Evolutionary conservation across 1,284 basidiomycete species (phyloP), one percentile per base, ranked within the genome.

Genomic region (Sporisorium scitamineum): DNA sequence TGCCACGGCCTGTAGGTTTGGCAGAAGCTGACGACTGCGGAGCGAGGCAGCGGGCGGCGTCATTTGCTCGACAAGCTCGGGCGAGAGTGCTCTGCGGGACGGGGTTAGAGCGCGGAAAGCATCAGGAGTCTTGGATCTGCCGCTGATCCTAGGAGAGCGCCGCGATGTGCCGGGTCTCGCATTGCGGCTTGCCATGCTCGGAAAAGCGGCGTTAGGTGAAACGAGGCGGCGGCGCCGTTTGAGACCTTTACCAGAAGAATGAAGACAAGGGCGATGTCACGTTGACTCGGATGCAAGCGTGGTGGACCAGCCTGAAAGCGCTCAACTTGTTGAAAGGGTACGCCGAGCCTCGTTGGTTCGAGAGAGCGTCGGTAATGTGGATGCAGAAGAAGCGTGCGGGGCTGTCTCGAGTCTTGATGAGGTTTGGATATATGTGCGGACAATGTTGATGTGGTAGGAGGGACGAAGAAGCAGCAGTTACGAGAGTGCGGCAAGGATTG

Each of bases 41-140:
- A 22, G 34, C 2, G 54, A 51, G 29, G 32, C 51, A 20, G 50
- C 53, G 3, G 66, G 48, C 44, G 72, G 59, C 8, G 67, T 75
- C 52, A 75, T 44, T 16, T 70, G 66, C 45, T 70, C 62, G 32
- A 63, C 56, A 8, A 63, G 24, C 0, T 74, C 71, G 2, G 72
- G 60, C 10, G 72, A 75, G 34, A 44, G 55, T 13, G 52, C 39
- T 39, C 69, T 57, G 41, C 55, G 55, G 22, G 53, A 31, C 2
- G 68, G 61, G 16, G 61, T 54, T 6, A 54, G 29, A 5, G 29
- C 42, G 20, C 61, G 67, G 13, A 50, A 39, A 18, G 37, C 22
- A 11, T 65, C 62, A 18, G 69, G 69, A 0, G 69, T 66, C 16
- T 61, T 55, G 16, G 69, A 65, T 53, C 69, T 22, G 3, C 14